A percentile compares a stretch with the other conserved stretches of the same genome.
Conservation (phyloP, 495 filamentous ascomycete species). For the Hypoxylon rickii region DNA sequence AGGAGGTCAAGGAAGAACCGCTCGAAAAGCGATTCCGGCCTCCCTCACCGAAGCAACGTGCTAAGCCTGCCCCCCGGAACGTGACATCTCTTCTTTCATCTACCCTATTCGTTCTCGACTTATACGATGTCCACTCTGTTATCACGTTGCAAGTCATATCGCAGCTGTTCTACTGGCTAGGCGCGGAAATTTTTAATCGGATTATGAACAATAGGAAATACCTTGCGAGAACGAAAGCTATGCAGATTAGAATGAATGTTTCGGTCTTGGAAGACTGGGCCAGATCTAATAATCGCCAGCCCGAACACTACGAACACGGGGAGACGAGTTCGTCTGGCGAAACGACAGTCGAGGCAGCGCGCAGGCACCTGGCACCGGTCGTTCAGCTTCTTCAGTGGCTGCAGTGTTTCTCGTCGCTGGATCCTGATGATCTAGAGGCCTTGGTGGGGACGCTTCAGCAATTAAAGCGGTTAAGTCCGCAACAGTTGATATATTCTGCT, state of each 20-base stretch:
- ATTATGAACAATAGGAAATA: slow-evolving; percentile 96
- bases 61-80: slow-evolving; percentile 89
- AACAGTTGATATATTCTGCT: slow-evolving; percentile 89
- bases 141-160: slow-evolving; percentile 91
- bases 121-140: slow-evolving; percentile 98
- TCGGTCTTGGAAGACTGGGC: slow-evolving; percentile 97
- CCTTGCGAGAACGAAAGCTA: slow-evolving; percentile 94
- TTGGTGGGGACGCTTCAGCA: slow-evolving; percentile 85
- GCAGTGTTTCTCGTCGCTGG: slow-evolving; percentile 94
- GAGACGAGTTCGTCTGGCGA: slow-evolving; percentile 87
- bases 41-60: slow-evolving; percentile 91
- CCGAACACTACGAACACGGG: slow-evolving; percentile 94
- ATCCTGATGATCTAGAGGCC: slow-evolving; percentile 82
- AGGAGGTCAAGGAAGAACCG: slow-evolving; percentile 82
- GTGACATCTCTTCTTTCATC: slow-evolving; percentile 97
- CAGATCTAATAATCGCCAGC: slow-evolving; percentile 85
- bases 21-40: slow-evolving; percentile 91
- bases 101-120: slow-evolving; percentile 93
- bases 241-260: slow-evolving; percentile 99
- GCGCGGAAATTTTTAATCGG: slow-evolving; percentile 96
- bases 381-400: slow-evolving; percentile 98
- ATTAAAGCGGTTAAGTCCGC: slow-evolving; percentile 78
- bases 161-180: slow-evolving; percentile 95
- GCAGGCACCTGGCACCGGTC: slow-evolving; percentile 82
- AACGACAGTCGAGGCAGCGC: slow-evolving; percentile 77